Base-by-base conservation (phyloP, 108 stramenopile species). In the Cyclotella sp. region DNA sequence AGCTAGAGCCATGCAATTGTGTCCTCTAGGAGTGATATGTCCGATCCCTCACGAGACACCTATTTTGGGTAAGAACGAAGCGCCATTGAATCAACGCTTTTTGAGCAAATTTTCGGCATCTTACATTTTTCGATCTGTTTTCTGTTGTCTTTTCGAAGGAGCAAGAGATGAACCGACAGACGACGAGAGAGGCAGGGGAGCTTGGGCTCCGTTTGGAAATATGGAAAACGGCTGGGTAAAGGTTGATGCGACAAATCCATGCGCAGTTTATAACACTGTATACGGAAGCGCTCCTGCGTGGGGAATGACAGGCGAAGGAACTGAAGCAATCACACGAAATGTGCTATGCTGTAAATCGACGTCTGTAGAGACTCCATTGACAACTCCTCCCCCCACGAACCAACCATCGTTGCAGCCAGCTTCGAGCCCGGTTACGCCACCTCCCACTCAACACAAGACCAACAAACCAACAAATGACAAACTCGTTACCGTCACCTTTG, bases 241-340 rank as follows among this genome's bases (percentile, higher is more conserved):
- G 51, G 54, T 70, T 16, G 55, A 40, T 22, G 21, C 11, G 7
- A 44, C 39, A n/a, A 51, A 70, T 34, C 29, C 54, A 27, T 63
- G 72, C 27, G n/a, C 22, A 21, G 40, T 34, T n/a, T 73, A 73
- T 40, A 53, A 30, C 18, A n/a, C 22, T 21, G 41, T 73, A 13
- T 30, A 73, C 40, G 24, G 24, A 15, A 19, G 3, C 9, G 12
- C 18, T 27, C 72, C 72, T 24, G 29, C 12, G 14, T 76, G 75
- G 75, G 75, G 75, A n/a, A 42, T 68, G 43, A 68, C 59, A 11
- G 75, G 75, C 9, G 59, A 39, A 46, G 75, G 60, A 34, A 57
- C 18, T 43, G 67, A 76, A 30, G 58, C 54, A 40, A 60, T 76
- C 21, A 76, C 75, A 8, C 68, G 58, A 45, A 58, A 76, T 42